Evolutionary conservation across 352 stramenopile species (phyloP).

Genomic region (Pythium phragmiticola): DNA sequence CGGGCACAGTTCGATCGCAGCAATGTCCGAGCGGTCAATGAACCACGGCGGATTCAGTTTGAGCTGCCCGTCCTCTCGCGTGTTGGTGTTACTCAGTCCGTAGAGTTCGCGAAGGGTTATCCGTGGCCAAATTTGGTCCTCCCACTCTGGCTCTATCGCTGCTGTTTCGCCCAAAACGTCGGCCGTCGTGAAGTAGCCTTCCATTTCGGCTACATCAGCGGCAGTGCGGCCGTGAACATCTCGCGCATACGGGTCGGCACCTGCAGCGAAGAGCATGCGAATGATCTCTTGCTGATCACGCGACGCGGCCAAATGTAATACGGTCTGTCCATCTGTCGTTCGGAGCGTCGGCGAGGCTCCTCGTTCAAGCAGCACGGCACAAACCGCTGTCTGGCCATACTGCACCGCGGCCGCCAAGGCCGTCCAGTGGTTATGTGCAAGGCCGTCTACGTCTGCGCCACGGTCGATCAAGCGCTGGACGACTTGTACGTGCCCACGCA

Average conservation of each 20-base stretch:
- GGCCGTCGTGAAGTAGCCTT: background rate
- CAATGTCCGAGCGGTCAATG: conserved; percentile 1
- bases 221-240: conserved; percentile 7
- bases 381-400: background rate
- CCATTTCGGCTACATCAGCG: background rate
- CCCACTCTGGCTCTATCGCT: background rate
- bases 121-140: background rate
- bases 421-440: background rate
- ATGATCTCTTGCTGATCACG: background rate
- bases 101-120: background rate
- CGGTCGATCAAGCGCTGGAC: conserved; percentile 2
- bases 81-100: background rate
- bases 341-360: background rate
- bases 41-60: background rate
- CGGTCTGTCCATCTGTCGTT: conserved; percentile 3
- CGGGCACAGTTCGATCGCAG: background rate
- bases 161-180: background rate
- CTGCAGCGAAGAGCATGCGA: background rate
- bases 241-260: background rate
- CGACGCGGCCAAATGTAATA: background rate
- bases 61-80: background rate
- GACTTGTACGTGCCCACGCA: background rate
- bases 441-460: conserved; percentile 1
- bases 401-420: background rate
- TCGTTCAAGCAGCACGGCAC: background rate